Conservation (phyloP, 345 rosid species). For the Bruguiera sexangula region DNA sequence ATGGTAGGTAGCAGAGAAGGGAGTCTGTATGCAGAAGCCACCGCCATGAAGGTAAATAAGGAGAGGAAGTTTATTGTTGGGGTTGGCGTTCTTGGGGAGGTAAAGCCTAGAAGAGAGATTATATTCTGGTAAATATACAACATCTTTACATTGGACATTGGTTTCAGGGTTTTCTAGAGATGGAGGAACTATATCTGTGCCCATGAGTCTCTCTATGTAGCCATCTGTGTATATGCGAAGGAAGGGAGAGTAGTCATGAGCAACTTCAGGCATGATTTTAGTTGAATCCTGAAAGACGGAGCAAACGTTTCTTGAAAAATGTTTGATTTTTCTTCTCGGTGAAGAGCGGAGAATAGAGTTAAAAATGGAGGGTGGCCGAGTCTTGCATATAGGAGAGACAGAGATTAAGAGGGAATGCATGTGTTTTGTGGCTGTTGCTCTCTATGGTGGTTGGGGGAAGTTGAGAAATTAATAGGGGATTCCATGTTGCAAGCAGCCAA, state of each 20-base stretch:
- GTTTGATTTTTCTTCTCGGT: too few species aligned
- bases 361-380: too few species aligned
- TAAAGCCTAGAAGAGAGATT: conserved; percentile 13
- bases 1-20: conserved; percentile 18
- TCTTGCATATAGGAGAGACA: too few species aligned
- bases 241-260: conserved; percentile 5
- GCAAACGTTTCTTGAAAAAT: background rate
- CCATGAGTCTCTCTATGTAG: conserved; percentile 10
- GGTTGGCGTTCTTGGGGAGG: conserved; percentile 6
- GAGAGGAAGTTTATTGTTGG: conserved; percentile 20
- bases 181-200: background rate
- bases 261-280: background rate
- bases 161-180: conserved; percentile 3
- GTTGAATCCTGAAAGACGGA: background rate
- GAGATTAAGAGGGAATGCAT: too few species aligned
- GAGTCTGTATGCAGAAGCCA: conserved; percentile 12
- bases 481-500: too few species aligned
- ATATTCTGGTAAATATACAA: background rate
- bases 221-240: conserved; percentile 15
- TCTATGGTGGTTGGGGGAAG: too few species aligned
- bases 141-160: conserved; percentile 11
- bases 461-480: too few species aligned
- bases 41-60: conserved; percentile 22
- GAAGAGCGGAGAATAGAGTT: too few species aligned
- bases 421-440: too few species aligned